Evolutionary conservation across 2,329 filamentous ascomycete species (phyloP).

Genomic region (Fusarium concolor): DNA sequence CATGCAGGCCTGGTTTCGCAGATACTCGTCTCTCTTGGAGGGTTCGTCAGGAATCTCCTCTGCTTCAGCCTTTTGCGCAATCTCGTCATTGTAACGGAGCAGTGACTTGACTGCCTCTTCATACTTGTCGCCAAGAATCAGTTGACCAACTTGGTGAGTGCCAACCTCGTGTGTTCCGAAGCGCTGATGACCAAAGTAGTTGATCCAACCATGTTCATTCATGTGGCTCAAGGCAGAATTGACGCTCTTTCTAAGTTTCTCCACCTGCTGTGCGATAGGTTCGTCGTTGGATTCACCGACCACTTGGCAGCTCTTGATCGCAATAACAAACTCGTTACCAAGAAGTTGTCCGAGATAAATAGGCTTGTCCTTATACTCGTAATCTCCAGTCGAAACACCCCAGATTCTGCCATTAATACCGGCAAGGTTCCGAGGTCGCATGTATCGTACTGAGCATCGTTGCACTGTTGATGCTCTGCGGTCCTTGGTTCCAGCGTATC

Average conservation of each 20-base stretch:
- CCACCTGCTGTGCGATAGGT: slow-evolving; percentile 46
- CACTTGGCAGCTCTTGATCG: slow-evolving; percentile 85
- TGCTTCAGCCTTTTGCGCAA: slow-evolving; percentile 61
- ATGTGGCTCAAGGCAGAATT: slow-evolving; percentile 74
- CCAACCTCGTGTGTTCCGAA: slow-evolving; percentile 90
- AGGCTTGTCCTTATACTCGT: slow-evolving; percentile 76
- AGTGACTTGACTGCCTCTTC: slow-evolving; percentile 83
- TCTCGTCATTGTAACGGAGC: slow-evolving; percentile 75
- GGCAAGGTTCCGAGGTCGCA: slow-evolving; percentile 69
- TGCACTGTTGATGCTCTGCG: slow-evolving; percentile 88
- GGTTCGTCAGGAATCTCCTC: slow-evolving; percentile 56
- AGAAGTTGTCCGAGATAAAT: slow-evolving; percentile 85
- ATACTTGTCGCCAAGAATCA: slow-evolving; percentile 85
- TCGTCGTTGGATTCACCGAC: slow-evolving; percentile 50
- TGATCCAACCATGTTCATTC: slow-evolving; percentile 84
- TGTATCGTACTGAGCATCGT: slow-evolving; percentile 73
- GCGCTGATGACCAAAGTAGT: slow-evolving; percentile 97
- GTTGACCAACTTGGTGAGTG: slow-evolving; percentile 85
- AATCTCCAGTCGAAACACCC: slow-evolving; percentile 80
- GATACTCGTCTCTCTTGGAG: slow-evolving; percentile 79
- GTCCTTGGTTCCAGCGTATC: slow-evolving; percentile 88
- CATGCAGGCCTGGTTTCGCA: slow-evolving; percentile 82
- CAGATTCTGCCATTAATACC: slow-evolving; percentile 72
- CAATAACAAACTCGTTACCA: slow-evolving; percentile 95
- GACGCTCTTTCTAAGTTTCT: slow-evolving; percentile 55